Conservation (phyloP, 1,284 basidiomycete species). For the Microbotryomycetes sp. region DNA sequence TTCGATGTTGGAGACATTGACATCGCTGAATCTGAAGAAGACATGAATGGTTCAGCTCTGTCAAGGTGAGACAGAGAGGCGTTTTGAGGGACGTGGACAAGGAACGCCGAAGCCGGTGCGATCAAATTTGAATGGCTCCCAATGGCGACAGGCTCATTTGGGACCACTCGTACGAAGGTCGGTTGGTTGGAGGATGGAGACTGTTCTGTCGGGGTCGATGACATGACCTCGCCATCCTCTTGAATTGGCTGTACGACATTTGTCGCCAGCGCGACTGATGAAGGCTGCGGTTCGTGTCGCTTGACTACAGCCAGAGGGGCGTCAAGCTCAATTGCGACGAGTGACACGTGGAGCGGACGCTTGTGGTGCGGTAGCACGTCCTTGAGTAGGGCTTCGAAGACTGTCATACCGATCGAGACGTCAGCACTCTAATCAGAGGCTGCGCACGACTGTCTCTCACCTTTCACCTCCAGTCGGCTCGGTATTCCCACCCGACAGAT, state of each 20-base stretch:
- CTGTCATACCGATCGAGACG: no score
- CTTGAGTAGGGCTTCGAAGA: constrained; percentile 54
- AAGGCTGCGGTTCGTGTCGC: not conserved
- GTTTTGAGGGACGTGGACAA: constrained; percentile 21
- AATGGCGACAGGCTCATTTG: constrained; percentile 21
- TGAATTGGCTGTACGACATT: not conserved
- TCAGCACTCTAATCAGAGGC: no score
- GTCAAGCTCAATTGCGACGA: constrained; percentile 17
- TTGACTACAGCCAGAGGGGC: constrained; percentile 1
- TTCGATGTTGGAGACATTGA: not conserved
- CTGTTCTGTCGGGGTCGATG: not conserved
- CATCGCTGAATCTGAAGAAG: not conserved
- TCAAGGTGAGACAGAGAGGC: constrained; percentile 12
- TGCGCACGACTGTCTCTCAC: no score
- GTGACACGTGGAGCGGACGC: constrained; percentile 23
- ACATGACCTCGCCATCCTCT: not conserved
- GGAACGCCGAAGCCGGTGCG: constrained; percentile 17
- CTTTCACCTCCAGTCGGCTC: constrained; percentile 53
- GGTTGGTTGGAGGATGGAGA: constrained; percentile 6
- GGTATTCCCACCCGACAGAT: constrained; percentile 60
- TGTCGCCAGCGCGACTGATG: not conserved
- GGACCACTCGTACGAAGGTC: constrained; percentile 17
- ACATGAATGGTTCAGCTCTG: not conserved
- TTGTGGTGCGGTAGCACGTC: constrained; percentile 1
- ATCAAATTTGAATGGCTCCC: constrained; percentile 1